Percentiles rank a stretch among this genome's conserved stretches.
Conservation (phyloP, 306 rosid genomes). For the Castanopsis chinensis region DNA sequence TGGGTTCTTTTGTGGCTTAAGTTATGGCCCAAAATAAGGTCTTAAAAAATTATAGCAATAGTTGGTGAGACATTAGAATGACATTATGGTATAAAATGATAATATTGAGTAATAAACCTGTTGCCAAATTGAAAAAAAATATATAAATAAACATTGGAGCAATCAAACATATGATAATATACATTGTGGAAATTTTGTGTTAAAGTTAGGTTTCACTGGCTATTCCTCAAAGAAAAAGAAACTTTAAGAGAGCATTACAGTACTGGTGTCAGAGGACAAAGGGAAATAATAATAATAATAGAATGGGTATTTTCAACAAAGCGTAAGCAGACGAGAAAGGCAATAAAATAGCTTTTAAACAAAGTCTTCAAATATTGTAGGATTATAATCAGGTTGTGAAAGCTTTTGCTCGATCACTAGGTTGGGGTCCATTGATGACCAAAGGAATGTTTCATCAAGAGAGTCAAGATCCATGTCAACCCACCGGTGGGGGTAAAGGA, state of each 20-base stretch:
- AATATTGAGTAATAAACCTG: background rate
- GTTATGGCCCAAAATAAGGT: too few species aligned
- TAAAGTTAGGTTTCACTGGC: conserved; percentile 1
- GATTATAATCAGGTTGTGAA: conserved; percentile 40
- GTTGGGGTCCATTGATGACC: conserved; percentile 48
- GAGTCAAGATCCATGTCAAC: conserved; percentile 95
- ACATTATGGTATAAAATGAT: background rate
- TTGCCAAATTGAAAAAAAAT: too few species aligned
- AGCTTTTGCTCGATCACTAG: conserved; percentile 3
- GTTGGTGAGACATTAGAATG: background rate
- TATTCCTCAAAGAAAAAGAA: background rate
- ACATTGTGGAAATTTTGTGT: conserved; percentile 5
- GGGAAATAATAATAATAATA: conserved; percentile 4
- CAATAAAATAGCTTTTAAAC: conserved; percentile 51
- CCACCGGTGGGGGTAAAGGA: conserved; percentile 42
- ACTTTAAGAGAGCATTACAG: background rate
- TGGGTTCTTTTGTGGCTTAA: too few species aligned
- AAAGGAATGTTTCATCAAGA: conserved; percentile 77
- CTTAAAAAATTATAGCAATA: background rate
- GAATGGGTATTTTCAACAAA: conserved; percentile 9
- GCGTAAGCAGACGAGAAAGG: conserved; percentile 40
- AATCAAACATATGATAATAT: conserved; percentile 16
- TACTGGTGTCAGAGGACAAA: conserved; percentile 5
- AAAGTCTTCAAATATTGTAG: conserved; percentile 48
- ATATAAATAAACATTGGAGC: background rate